Percentiles rank a stretch among this genome's conserved stretches.
These are phyloP conservation scores for Fusarium verrucosum DNA, from an alignment of 2,329 filamentous ascomycete species.

Conservation along the genomic window DNA sequence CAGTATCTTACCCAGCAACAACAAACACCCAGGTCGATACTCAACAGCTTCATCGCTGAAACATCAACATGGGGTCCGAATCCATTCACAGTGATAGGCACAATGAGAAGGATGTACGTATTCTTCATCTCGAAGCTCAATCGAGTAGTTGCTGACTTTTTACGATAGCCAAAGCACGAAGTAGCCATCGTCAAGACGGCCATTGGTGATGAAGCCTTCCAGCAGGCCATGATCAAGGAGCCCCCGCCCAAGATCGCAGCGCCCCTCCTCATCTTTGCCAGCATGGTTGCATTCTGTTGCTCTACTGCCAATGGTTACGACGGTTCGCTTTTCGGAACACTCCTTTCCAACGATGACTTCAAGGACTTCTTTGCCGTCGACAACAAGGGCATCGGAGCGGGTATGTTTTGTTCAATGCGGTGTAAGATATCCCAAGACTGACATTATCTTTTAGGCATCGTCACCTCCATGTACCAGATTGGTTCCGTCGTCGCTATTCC, in stretches of 20 bases:
- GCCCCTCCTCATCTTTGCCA: conserved; percentile 37
- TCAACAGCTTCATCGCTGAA: conserved; percentile 17
- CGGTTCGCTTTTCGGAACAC: conserved; percentile 60
- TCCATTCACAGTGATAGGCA: conserved; percentile 30
- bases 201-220: conserved; percentile 43
- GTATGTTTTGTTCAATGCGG: conserved; percentile 5
- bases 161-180: conserved; percentile 6
- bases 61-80: conserved; percentile 30
- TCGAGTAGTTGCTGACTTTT: not conserved
- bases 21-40: conserved; percentile 1
- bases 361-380: conserved; percentile 56
- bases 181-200: conserved; percentile 35
- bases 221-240: conserved; percentile 46
- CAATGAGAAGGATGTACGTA: conserved; percentile 27
- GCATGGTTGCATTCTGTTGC: conserved; percentile 44
- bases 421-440: not conserved
- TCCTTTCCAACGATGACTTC: conserved; percentile 58
- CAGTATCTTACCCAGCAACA: conserved; percentile 16
- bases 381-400: conserved; percentile 39
- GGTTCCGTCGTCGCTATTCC: conserved; percentile 59
- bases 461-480: conserved; percentile 58
- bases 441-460: conserved; percentile 27
- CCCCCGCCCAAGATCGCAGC: conserved; percentile 35
- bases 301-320: conserved; percentile 52
- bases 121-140: rapidly evolving